A percentile compares a stretch with the other conserved stretches of the same genome.
Evolutionary conservation across 371 early-diverging fungal species (phyloP).

Genomic region (Chytridiales sp.): DNA sequence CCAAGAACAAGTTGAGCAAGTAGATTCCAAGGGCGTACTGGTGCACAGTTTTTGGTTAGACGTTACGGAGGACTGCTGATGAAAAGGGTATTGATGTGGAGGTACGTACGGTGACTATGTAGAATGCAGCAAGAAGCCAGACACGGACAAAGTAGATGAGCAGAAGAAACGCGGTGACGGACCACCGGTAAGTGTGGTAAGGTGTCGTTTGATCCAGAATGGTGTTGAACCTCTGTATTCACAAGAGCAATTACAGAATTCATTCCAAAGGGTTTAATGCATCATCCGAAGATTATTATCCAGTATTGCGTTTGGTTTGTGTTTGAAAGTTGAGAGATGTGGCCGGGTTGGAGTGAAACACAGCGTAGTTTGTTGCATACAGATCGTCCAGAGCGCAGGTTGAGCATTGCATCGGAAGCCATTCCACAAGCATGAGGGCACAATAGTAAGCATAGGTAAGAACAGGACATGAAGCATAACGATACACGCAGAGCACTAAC

Average conservation of each 20-base stretch:
- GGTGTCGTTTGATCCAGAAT: slow-evolving; percentile 20
- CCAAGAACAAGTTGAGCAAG: slow-evolving; percentile 89
- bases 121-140: slow-evolving; percentile 85
- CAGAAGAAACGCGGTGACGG: slow-evolving; percentile 47
- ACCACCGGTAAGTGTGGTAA: slow-evolving; percentile 18
- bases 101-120: slow-evolving; percentile 80
- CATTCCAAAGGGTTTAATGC: too few relatives aligned
- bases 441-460: too few relatives aligned
- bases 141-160: slow-evolving; percentile 80
- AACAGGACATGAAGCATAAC: too few relatives aligned
- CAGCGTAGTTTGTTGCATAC: too few relatives aligned
- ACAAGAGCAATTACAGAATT: slow-evolving; percentile 44
- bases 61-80: not conserved
- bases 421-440: too few relatives aligned
- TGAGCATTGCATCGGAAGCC: too few relatives aligned
- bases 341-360: too few relatives aligned
- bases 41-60: slow-evolving; percentile 3
- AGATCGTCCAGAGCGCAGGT: too few relatives aligned
- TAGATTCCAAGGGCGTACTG: slow-evolving; percentile 86
- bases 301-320: too few relatives aligned
- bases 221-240: slow-evolving; percentile 15
- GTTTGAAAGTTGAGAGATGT: too few relatives aligned
- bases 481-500: too few relatives aligned
- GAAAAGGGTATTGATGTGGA: not conserved
- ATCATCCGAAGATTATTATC: too few relatives aligned